Base-by-base conservation (phyloP, 495 filamentous ascomycete genomes). In the Cryomyces antarcticus region DNA sequence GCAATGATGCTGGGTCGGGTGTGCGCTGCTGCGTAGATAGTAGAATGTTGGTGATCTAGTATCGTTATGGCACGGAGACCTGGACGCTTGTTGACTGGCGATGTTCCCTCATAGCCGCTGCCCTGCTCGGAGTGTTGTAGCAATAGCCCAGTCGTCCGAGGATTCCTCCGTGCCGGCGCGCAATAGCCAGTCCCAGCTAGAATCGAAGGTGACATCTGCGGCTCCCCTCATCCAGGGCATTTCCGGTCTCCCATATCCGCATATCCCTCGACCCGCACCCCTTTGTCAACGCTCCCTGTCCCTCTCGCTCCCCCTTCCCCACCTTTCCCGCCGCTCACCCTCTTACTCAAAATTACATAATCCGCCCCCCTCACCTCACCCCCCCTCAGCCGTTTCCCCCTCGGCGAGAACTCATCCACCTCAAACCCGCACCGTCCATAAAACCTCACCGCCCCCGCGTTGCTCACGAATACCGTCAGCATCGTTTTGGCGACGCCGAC, bases 401-500 rank as follows among this genome's bases (percentile, higher is more conserved):
- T 38, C 7, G 51, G 51, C 12, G 39, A 43, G 11, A n/a, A 27
- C 4, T 28, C 45, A 39, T 53, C 48, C 45, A 65, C 64, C 30
- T 46, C 58, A 58, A 77, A 93, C 6, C 84, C 85, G 27, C 72
- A 48, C 55, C 65, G 68, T 47, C 63, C 55, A 60, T 94, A 93
- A 49, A 89, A 85, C 29, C 41, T 45, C 37, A 68, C 48, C 3
- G 70, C 86, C 17, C 52, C 58, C 42, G 50, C 49, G 61, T 93
- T 94, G 6, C 64, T 62, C 41, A 69, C 58, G 53, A 89, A 92
- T 42, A 82, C 79, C 3, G 85, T 89, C 58, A 94, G 63, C 86
- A 94, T 93, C 24, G 74, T 63, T 58, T 87, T 88, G 47, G 69
- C 62, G 41, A 86, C 56, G 0, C 65, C 64, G 3, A 65, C 41